Evolutionary conservation across 768 basidiomycete genomes (phyloP), one percentile per base, ranked within the genome.

Genomic region (Lepiota brunneoincarnata): DNA sequence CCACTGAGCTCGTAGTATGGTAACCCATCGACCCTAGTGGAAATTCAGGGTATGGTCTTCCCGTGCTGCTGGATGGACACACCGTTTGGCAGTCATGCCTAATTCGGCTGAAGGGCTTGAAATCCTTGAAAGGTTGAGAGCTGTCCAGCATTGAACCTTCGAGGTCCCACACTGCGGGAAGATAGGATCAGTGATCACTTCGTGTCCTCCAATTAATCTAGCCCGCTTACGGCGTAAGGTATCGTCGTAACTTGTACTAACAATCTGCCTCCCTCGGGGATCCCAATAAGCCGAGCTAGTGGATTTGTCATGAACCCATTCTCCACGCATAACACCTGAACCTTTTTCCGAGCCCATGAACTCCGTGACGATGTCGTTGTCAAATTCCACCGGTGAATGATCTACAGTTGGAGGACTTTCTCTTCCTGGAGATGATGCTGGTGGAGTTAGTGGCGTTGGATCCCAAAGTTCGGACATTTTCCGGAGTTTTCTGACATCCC

Each of bases 201-300:
- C 37, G 10, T 5, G n/a, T 31, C 6, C 15, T 28, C 36, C 48
- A 40, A 46, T 20, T 48, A 12, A 45, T 46, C 4, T 51, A 14
- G 21, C 28, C 14, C 76, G n/a, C 86, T 61, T 62, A 92, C 91
- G 61, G 61, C 89, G 75, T 34, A 93, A 58, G 2, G 77, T 80
- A 69, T 93, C 85, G 59, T 93, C 91, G 59, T 93, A 93, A 64
- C 86, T 85, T 4, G 91, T 93, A 66, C 89, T 91, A 44, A 93
- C 84, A 56, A 93, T 84, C 48, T 81, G 75, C 23, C 87, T 79
- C 2, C 91, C 91, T 53, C 85, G 75, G 2, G 90, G 82, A 67
- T 93, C 90, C 91, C 91, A 93, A 60, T 87, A 92, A 0, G 88
- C 91, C 14, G 91, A 84, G 57, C 86, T 92, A 41, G 83, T 88